A percentile compares a stretch with the other conserved stretches of the same genome.
Evolutionary conservation across 2,329 filamentous ascomycete genomes (phyloP).

Genomic region (Aspergillus pseudoglaucus): DNA sequence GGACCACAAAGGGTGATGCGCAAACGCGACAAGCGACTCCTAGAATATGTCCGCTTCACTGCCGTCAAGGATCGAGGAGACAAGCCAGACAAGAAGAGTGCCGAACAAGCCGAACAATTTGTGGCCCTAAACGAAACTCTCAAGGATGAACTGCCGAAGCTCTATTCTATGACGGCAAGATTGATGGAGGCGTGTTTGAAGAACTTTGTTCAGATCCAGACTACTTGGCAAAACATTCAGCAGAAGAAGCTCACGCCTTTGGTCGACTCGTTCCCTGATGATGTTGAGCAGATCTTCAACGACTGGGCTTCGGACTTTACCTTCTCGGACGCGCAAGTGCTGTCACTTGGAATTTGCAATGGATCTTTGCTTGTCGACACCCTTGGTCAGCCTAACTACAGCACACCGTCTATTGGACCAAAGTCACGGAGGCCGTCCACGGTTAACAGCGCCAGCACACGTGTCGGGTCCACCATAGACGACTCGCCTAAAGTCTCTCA

Average conservation of each 20-base stretch:
- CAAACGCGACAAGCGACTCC: slow-evolving; percentile 85
- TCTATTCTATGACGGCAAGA: slow-evolving; percentile 74
- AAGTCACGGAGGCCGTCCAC: slow-evolving; percentile 44
- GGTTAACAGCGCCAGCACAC: slow-evolving; percentile 47
- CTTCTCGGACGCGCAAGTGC: slow-evolving; percentile 65
- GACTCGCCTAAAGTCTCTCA: slow-evolving; percentile 57
- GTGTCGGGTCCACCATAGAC: slow-evolving; percentile 59
- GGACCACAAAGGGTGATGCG: slow-evolving; percentile 85
- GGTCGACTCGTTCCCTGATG: slow-evolving; percentile 61
- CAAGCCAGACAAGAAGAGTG: slow-evolving; percentile 77
- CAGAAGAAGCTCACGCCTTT: slow-evolving; percentile 73
- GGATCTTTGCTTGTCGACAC: slow-evolving; percentile 57
- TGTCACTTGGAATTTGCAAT: slow-evolving; percentile 70
- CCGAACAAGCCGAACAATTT: slow-evolving; percentile 81
- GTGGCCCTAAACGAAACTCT: slow-evolving; percentile 85
- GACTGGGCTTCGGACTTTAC: slow-evolving; percentile 75
- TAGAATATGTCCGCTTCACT: slow-evolving; percentile 79
- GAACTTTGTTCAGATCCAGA: slow-evolving; percentile 79
- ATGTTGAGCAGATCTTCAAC: slow-evolving; percentile 65
- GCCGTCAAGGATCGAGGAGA: slow-evolving; percentile 73
- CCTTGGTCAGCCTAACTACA: slow-evolving; percentile 54
- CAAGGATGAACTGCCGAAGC: slow-evolving; percentile 81
- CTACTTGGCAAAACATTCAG: slow-evolving; percentile 75
- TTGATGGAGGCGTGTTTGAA: slow-evolving; percentile 75
- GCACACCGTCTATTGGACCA: slow-evolving; percentile 43